These are phyloP conservation scores for Alternaria metachromatica DNA, from an alignment of 2,329 filamentous ascomycete species.

Conservation along the genomic window DNA sequence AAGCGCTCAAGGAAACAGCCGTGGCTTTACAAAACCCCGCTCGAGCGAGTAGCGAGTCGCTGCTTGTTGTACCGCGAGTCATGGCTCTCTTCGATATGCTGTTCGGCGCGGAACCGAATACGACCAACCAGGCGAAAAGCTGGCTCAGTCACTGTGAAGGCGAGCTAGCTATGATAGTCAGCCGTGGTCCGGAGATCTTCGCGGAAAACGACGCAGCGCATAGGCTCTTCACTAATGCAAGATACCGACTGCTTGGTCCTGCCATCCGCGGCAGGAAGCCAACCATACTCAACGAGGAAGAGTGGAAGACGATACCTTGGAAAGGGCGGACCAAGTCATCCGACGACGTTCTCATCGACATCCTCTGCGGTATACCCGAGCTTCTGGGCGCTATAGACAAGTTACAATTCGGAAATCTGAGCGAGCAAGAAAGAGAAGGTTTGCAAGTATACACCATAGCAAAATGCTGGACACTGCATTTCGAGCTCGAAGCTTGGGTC, in stretches of 20 bases:
- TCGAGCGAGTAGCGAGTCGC: conserved; percentile 26
- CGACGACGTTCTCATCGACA: conserved; percentile 45
- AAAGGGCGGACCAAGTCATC: conserved; percentile 36
- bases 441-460: conserved; percentile 11
- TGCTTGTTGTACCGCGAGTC: conserved; percentile 35
- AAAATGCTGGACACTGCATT: conserved; percentile 30
- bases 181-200: conserved; percentile 26
- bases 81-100: conserved; percentile 37
- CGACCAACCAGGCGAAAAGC: conserved; percentile 28
- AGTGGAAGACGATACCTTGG: conserved; percentile 50
- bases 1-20: conserved; percentile 31
- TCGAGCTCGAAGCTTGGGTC: conserved; percentile 28
- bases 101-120: conserved; percentile 34
- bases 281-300: conserved; percentile 36
- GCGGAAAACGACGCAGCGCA: conserved; percentile 24
- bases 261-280: conserved; percentile 46
- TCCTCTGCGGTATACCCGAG: conserved; percentile 40
- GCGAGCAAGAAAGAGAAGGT: conserved; percentile 4
- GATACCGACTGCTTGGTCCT: conserved; percentile 28
- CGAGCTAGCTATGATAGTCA: conserved; percentile 31
- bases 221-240: conserved; percentile 30
- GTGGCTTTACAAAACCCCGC: conserved; percentile 24
- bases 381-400: conserved; percentile 40
- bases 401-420: conserved; percentile 5
- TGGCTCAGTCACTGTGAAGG: conserved; percentile 41